phyloP scores from a whole-genome alignment of 306 rosid genomes.

The Quercus cerris region DNA sequence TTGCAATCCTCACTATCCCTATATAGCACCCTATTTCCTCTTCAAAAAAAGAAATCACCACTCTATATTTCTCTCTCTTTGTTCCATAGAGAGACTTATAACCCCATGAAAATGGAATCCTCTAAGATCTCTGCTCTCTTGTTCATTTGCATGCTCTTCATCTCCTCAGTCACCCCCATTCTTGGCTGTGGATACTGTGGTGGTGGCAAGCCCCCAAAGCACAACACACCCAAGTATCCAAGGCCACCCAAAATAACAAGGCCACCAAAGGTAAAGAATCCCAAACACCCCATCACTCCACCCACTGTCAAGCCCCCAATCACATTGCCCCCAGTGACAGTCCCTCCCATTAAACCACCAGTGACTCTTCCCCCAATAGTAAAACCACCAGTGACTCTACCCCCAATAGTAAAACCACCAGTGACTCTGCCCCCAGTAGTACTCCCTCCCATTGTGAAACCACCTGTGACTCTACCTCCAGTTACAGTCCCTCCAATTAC shows the following conservation, averaged over 20 bases:
- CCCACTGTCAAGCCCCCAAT: conserved; percentile 22
- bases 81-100: conserved; percentile 6
- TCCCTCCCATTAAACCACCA: conserved; percentile 7
- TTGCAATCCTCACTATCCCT: conserved; percentile 27
- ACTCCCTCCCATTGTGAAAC: conserved; percentile 1
- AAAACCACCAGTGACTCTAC: conserved; percentile 11
- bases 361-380: background rate
- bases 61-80: background rate
- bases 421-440: conserved; percentile 8
- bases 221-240: conserved; percentile 9
- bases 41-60: background rate
- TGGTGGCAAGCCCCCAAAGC: conserved; percentile 51
- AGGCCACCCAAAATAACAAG: conserved; percentile 4
- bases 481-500: conserved; percentile 10
- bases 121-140: conserved; percentile 53
- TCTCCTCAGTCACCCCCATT: conserved; percentile 70
- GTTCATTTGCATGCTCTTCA: conserved; percentile 71
- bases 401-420: conserved; percentile 20
- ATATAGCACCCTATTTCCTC: conserved; percentile 6
- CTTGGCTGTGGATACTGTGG: conserved; percentile 67
- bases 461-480: conserved; percentile 14
- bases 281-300: conserved; percentile 18
- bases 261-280: conserved; percentile 5
- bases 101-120: conserved; percentile 49
- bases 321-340: background rate